phyloP scores from a whole-genome alignment of 768 basidiomycete genomes.

The Naganishia vaughanmartiniae region DNA sequence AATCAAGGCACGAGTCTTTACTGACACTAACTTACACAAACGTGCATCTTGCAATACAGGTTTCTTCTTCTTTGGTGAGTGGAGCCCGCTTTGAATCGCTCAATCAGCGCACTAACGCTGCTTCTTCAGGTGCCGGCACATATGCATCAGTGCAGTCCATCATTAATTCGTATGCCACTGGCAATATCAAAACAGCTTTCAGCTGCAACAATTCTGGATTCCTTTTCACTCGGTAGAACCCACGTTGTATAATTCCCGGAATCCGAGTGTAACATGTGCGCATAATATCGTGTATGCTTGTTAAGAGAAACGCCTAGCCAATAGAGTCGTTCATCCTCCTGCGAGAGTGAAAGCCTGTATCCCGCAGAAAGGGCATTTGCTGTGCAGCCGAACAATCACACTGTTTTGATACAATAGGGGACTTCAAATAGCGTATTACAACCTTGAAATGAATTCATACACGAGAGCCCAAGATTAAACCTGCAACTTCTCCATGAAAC shows the following conservation, averaged over 20 bases:
- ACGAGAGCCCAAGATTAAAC: constrained; percentile 29
- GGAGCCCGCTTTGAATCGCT: neutral
- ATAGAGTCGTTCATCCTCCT: too few relatives aligned
- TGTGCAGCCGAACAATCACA: too few relatives aligned
- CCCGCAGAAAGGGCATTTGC: too few relatives aligned
- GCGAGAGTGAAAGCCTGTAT: too few relatives aligned
- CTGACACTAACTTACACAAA: constrained; percentile 3
- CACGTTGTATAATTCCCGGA: neutral
- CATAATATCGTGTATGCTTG: neutral
- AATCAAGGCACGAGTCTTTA: neutral
- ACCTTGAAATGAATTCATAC: neutral
- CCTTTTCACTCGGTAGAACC: constrained; percentile 14
- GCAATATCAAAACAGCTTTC: constrained; percentile 38
- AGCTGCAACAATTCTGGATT: constrained; percentile 31
- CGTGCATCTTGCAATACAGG: constrained; percentile 4
- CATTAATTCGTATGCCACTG: constrained; percentile 33
- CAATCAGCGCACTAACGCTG: neutral
- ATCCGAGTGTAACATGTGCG: neutral
- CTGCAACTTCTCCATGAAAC: constrained; percentile 61
- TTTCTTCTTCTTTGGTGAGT: constrained; percentile 31
- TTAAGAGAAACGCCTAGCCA: neutral
- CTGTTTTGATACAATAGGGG: neutral
- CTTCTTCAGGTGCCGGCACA: constrained; percentile 31
- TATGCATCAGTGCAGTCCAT: constrained; percentile 36
- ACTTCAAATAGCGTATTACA: too few relatives aligned